Evolutionary conservation across 2,329 filamentous ascomycete genomes (phyloP).

Genomic region (Curvularia spicifera): DNA sequence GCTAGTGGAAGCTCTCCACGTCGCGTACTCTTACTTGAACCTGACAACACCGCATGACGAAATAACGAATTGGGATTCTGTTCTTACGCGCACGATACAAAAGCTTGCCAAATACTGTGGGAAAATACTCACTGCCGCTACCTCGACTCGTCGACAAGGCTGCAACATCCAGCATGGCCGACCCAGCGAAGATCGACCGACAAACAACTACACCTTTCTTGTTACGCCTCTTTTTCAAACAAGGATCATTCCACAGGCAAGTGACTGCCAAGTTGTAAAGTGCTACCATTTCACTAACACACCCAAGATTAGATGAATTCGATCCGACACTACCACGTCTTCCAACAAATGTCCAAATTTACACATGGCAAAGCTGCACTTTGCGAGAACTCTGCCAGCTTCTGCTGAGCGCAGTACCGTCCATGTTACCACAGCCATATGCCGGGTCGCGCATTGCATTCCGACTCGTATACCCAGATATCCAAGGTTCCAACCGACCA

Average conservation of each 20-base stretch:
- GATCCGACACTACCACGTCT: conserved; percentile 60
- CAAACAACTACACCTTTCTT: conserved; percentile 80
- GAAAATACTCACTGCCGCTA: background rate
- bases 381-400: conserved; percentile 81
- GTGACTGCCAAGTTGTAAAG: background rate
- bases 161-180: conserved; percentile 40
- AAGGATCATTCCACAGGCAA: conserved; percentile 73
- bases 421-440: conserved; percentile 73
- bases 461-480: conserved; percentile 83
- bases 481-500: conserved; percentile 55
- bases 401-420: conserved; percentile 71
- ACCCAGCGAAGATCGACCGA: conserved; percentile 62
- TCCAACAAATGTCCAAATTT: conserved; percentile 74
- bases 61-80: background rate
- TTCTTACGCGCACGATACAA: background rate
- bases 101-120: background rate
- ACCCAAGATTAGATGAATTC: conserved; percentile 72
- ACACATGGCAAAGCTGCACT: conserved; percentile 85
- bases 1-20: conserved; percentile 32
- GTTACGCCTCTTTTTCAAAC: conserved; percentile 82
- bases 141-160: background rate
- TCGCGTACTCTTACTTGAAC: conserved; percentile 18
- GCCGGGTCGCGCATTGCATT: conserved; percentile 87
- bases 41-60: background rate
- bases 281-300: conserved; percentile 2